Conservation (phyloP, 176 grass and related monocot species). For the Bonia amplexicaulis region DNA sequence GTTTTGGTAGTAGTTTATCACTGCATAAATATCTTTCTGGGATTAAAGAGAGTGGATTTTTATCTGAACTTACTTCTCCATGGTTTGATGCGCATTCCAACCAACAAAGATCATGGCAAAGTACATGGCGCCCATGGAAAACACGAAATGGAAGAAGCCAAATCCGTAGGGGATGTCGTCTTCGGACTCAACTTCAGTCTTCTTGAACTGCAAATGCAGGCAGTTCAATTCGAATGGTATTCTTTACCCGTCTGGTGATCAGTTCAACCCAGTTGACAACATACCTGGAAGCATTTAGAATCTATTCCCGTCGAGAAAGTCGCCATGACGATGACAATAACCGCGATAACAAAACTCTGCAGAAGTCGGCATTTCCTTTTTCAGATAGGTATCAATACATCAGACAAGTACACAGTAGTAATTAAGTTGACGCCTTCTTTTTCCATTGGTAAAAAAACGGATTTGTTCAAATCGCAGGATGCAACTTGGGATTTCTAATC, state of each 20-base stretch:
- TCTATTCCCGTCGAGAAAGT: constrained; percentile 95
- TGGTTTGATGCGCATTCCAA: constrained; percentile 67
- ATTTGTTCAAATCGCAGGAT: too few species aligned
- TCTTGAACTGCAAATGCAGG: constrained; percentile 69
- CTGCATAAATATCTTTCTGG: background rate
- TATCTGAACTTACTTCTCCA: constrained; percentile 57
- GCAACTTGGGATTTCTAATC: too few species aligned
- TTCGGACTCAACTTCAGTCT: constrained; percentile 47
- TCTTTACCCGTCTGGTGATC: background rate
- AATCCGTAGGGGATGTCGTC: constrained; percentile 81
- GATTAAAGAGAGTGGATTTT: background rate
- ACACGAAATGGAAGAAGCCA: constrained; percentile 97
- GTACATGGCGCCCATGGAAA: constrained; percentile 98
- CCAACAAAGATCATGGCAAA: constrained; percentile 95
- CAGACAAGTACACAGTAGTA: background rate
- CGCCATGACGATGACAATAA: constrained; percentile 78
- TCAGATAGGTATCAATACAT: background rate
- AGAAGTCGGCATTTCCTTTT: background rate
- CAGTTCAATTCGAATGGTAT: background rate
- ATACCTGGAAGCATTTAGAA: constrained; percentile 81
- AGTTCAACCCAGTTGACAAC: background rate
- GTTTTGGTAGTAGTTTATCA: background rate
- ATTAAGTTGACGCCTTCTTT: background rate
- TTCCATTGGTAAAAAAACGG: too few species aligned
- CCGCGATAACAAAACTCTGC: constrained; percentile 89